These are phyloP conservation scores for Blastomyces silverae DNA, from an alignment of 2,329 filamentous ascomycete genomes.

Conservation along the genomic window DNA sequence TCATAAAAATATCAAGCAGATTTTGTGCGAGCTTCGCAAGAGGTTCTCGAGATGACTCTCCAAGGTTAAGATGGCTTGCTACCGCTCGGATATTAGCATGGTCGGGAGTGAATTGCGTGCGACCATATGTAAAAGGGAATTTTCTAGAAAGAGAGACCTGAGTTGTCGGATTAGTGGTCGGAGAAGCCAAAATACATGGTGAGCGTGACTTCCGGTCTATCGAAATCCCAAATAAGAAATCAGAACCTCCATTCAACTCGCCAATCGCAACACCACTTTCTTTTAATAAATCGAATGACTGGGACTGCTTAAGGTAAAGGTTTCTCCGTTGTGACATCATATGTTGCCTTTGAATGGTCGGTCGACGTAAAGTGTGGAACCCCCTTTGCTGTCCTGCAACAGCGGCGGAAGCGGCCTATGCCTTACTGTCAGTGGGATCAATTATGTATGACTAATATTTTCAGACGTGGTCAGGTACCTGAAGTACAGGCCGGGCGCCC, in stretches of 20 bases:
- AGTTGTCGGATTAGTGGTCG: constrained; percentile 42
- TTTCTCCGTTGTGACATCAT: constrained; percentile 40
- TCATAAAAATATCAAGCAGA: constrained; percentile 54
- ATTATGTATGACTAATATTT: constrained; percentile 15
- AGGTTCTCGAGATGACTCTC: constrained; percentile 39
- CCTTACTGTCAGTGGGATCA: constrained; percentile 11
- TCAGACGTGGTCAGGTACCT: constrained; percentile 22
- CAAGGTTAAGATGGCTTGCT: constrained; percentile 49
- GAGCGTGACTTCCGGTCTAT: constrained; percentile 57
- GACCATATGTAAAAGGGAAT: constrained; percentile 57
- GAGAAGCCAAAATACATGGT: constrained; percentile 59
- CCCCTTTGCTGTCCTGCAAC: constrained; percentile 41
- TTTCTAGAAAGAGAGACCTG: constrained; percentile 42
- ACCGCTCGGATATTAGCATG: constrained; percentile 35
- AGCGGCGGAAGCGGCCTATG: constrained; percentile 24
- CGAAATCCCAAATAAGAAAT: constrained; percentile 55
- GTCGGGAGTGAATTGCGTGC: constrained; percentile 43
- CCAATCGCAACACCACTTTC: constrained; percentile 44
- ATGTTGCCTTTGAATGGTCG: constrained; percentile 4
- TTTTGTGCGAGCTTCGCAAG: constrained; percentile 47
- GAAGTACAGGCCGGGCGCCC: constrained; percentile 26
- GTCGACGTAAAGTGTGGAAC: constrained; percentile 44
- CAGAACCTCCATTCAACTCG: constrained; percentile 33
- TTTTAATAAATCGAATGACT: constrained; percentile 52
- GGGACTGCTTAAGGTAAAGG: constrained; percentile 51